A percentile compares a stretch with the other conserved stretches of the same genome.
Evolutionary conservation across 225 moss, liverwort and hornwort genomes (phyloP).

Genomic region (Ulota crispa): DNA sequence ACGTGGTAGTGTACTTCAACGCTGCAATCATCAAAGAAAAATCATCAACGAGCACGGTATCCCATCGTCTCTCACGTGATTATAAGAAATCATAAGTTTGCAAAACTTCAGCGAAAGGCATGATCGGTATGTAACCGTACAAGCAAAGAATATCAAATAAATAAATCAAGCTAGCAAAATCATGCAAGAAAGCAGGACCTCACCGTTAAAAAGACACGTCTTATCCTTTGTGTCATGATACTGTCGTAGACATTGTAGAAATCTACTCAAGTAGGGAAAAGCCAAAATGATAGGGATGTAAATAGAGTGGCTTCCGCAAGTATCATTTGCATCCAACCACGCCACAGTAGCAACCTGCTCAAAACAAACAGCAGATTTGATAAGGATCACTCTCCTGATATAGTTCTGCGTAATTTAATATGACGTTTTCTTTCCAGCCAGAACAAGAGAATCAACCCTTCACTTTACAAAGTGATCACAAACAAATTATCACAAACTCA

Average conservation of each 20-base stretch:
- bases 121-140: not conserved
- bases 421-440: not conserved
- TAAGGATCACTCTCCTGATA: constrained; percentile 6
- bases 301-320: constrained; percentile 85
- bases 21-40: constrained; percentile 56
- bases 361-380: constrained; percentile 23
- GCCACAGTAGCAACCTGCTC: constrained; percentile 71
- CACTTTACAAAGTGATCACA: not conserved
- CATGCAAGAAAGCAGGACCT: constrained; percentile 10
- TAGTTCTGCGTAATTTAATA: not conserved
- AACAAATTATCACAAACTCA: constrained; percentile 14
- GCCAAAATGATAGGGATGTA: constrained; percentile 88
- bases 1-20: constrained; percentile 89
- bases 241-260: constrained; percentile 91
- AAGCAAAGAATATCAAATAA: not conserved
- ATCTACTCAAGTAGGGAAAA: constrained; percentile 90
- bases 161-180: constrained; percentile 9
- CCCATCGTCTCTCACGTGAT: not conserved
- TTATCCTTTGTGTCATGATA: constrained; percentile 89
- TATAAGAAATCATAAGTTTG: not conserved
- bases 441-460: not conserved
- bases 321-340: constrained; percentile 64
- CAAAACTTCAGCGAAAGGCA: not conserved
- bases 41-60: constrained; percentile 14
- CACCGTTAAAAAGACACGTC: constrained; percentile 89